Percentiles rank a stretch among this genome's conserved stretches.
Evolutionary conservation across 1,139 yeast species (phyloP).

Genomic region (Sugiyamaella paludigena): DNA sequence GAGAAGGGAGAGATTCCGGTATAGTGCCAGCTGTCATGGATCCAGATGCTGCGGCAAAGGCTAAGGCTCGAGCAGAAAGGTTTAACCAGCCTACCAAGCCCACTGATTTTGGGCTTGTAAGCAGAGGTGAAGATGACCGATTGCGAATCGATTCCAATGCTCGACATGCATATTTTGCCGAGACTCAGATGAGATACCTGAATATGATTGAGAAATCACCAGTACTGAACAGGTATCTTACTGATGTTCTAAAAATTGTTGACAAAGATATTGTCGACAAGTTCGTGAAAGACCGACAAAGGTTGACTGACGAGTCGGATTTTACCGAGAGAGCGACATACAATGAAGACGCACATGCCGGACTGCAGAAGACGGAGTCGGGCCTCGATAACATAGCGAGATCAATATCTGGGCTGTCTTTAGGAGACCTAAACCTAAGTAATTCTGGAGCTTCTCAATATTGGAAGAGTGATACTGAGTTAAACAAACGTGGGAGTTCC

Average conservation of each 20-base stretch:
- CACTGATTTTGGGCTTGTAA: slow-evolving; percentile 24
- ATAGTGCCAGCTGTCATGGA: neutral
- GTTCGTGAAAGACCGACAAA: slow-evolving; percentile 4
- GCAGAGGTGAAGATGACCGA: slow-evolving; percentile 27
- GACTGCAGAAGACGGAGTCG: too few relatives aligned
- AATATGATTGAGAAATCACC: neutral
- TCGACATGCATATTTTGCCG: slow-evolving; percentile 16
- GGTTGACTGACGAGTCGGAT: neutral
- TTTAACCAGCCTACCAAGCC: slow-evolving; percentile 12
- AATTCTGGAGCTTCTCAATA: too few relatives aligned
- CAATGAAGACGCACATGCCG: too few relatives aligned
- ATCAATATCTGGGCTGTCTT: too few relatives aligned
- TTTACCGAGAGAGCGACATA: too few relatives aligned
- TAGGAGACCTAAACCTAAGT: too few relatives aligned
- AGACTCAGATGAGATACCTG: slow-evolving; percentile 14
- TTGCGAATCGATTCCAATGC: slow-evolving; percentile 13
- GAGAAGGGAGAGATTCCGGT: neutral
- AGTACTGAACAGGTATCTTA: neutral
- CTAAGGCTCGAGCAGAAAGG: slow-evolving; percentile 14
- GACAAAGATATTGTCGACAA: neutral
- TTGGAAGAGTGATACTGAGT: neutral
- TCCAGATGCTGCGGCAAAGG: slow-evolving; percentile 11
- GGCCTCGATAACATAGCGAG: too few relatives aligned
- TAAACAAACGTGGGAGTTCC: slow-evolving; percentile 2
- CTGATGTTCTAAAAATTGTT: slow-evolving; percentile 7